Conservation (phyloP, 2,329 filamentous ascomycete species). For the Alternaria novae-zelandiae region DNA sequence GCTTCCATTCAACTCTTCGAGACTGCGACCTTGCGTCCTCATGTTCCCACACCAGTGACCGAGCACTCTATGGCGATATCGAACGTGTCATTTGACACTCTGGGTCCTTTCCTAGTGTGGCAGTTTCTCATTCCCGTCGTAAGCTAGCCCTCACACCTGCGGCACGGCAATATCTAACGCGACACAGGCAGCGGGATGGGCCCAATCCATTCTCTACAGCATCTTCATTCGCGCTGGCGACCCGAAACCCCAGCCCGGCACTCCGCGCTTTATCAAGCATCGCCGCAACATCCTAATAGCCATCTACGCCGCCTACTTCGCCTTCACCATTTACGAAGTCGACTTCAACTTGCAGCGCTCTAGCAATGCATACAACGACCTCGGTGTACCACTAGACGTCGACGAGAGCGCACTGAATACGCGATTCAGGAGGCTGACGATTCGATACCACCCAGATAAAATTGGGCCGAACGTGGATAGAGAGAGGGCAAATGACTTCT, state of each 20-base stretch:
- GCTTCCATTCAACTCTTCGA: neutral
- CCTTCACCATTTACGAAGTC: slow-evolving; percentile 92
- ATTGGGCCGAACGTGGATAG: slow-evolving; percentile 44
- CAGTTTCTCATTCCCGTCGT: slow-evolving; percentile 46
- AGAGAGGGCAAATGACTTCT: slow-evolving; percentile 59
- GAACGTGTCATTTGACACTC: slow-evolving; percentile 38
- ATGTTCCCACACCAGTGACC: neutral
- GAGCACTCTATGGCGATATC: slow-evolving; percentile 26
- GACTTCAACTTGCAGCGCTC: slow-evolving; percentile 76
- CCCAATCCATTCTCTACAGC: slow-evolving; percentile 84
- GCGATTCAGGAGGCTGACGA: slow-evolving; percentile 73
- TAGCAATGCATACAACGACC: slow-evolving; percentile 79
- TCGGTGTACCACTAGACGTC: slow-evolving; percentile 72
- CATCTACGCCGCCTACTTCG: slow-evolving; percentile 82
- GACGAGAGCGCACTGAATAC: slow-evolving; percentile 81
- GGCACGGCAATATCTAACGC: slow-evolving; percentile 18
- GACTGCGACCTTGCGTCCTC: neutral
- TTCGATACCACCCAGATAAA: slow-evolving; percentile 85
- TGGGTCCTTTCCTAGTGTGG: slow-evolving; percentile 43
- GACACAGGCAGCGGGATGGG: slow-evolving; percentile 40
- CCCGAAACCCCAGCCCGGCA: slow-evolving; percentile 73
- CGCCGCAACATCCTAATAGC: slow-evolving; percentile 82
- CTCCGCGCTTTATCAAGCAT: slow-evolving; percentile 73
- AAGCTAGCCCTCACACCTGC: neutral
- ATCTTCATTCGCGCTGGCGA: slow-evolving; percentile 89